A percentile compares a stretch with the other conserved stretches of the same genome.
phyloP scores from a whole-genome alignment of 768 basidiomycete species.

The Pleurotus giganteus region DNA sequence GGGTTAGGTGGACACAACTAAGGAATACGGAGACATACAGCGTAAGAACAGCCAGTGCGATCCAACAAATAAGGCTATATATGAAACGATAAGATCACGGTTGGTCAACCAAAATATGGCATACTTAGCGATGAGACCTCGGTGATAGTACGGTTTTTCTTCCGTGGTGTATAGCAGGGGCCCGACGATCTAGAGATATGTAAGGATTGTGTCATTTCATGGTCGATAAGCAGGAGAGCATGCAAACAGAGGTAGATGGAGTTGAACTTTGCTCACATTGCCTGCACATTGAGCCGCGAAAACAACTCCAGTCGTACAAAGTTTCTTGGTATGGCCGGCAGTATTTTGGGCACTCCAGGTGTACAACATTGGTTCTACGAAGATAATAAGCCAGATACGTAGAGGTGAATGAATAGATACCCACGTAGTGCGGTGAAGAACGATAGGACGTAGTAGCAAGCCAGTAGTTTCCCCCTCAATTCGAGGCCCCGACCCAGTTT shows the following conservation, averaged over 20 bases:
- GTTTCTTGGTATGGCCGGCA: slow-evolving; percentile 41
- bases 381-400: background rate
- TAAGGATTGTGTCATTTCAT: too few species aligned
- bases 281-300: slow-evolving; percentile 47
- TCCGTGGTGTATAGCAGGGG: slow-evolving; percentile 34
- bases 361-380: slow-evolving; percentile 36
- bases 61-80: slow-evolving; percentile 39
- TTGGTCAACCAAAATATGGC: background rate
- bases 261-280: slow-evolving; percentile 26
- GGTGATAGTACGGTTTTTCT: slow-evolving; percentile 36
- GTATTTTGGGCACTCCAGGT: slow-evolving; percentile 41
- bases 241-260: too few species aligned
- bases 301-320: slow-evolving; percentile 38
- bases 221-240: too few species aligned
- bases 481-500: slow-evolving; percentile 29
- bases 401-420: slow-evolving; percentile 3
- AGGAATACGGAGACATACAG: slow-evolving; percentile 24
- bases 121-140: slow-evolving; percentile 36
- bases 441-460: slow-evolving; percentile 38
- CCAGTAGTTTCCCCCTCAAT: slow-evolving; percentile 28
- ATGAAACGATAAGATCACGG: background rate
- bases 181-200: slow-evolving; percentile 27
- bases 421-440: slow-evolving; percentile 34
- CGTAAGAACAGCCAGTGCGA: slow-evolving; percentile 30
- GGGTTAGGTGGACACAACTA: background rate